A percentile compares a stretch with the other conserved stretches of the same genome.
Evolutionary conservation across 768 basidiomycete species (phyloP).

Genomic region (Russula ochroleuca): DNA sequence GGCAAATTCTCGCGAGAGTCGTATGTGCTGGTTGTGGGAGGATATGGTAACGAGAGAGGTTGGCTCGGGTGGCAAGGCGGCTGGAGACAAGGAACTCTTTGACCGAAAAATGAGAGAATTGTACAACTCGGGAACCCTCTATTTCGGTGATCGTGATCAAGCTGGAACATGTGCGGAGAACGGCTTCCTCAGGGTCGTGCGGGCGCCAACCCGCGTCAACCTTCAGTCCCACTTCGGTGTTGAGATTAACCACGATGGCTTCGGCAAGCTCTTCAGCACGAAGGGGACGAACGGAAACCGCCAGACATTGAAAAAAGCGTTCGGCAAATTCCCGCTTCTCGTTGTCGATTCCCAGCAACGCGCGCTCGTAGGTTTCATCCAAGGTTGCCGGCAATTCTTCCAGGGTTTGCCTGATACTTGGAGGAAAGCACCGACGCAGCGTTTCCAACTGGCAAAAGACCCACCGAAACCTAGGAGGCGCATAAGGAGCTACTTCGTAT

Average conservation of each 20-base stretch:
- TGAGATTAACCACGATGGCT: slow-evolving; percentile 3
- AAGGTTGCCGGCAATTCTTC: slow-evolving; percentile 4
- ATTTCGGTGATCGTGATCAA: slow-evolving; percentile 3
- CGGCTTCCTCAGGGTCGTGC: neutral
- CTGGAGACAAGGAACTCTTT: slow-evolving; percentile 11
- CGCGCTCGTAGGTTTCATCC: slow-evolving; percentile 10
- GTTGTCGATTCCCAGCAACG: slow-evolving; percentile 1
- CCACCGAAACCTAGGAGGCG: slow-evolving; percentile 4
- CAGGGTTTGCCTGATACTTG: neutral
- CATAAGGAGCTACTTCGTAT: neutral
- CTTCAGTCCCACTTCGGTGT: neutral
- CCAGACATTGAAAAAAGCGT: slow-evolving; percentile 13
- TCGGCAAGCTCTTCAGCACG: slow-evolving; percentile 12
- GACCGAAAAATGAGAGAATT: neutral
- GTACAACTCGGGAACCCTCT: neutral
- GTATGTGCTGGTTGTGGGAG: neutral
- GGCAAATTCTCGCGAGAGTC: neutral
- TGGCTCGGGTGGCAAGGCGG: neutral
- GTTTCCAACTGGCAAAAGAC: slow-evolving; percentile 8
- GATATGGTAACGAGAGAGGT: slow-evolving; percentile 2
- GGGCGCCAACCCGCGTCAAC: neutral
- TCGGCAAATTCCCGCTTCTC: neutral
- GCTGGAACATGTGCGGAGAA: slow-evolving; percentile 9
- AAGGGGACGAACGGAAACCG: neutral
- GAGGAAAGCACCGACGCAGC: slow-evolving; percentile 3